A percentile compares a stretch with the other conserved stretches of the same genome.
Conservation (phyloP, 2,329 filamentous ascomycete species). For the Aspergillus sp. region DNA sequence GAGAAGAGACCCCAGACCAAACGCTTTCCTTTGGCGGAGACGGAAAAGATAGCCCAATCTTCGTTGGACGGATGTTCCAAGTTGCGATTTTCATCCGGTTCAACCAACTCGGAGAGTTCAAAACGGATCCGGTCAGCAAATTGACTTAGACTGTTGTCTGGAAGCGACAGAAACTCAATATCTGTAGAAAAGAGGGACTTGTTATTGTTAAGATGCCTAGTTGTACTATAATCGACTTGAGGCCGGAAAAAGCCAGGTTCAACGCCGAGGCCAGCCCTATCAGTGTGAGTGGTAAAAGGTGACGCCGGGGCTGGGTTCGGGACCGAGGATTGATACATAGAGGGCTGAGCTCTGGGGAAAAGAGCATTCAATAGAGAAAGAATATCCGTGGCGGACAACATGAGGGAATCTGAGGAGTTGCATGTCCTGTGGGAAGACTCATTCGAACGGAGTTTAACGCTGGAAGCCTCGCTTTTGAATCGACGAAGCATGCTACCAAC, state of each 20-base stretch:
- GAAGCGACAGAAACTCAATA: constrained; percentile 17
- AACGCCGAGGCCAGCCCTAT: constrained; percentile 13
- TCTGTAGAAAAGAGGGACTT: constrained; percentile 26
- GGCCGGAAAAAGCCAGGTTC: constrained; percentile 29
- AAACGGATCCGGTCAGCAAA: constrained; percentile 35
- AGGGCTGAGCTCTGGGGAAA: constrained; percentile 49
- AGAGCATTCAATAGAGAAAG: constrained; percentile 73
- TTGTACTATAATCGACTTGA: constrained; percentile 16
- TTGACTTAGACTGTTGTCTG: constrained; percentile 20
- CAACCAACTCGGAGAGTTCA: constrained; percentile 32
- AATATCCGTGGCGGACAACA: constrained; percentile 71
- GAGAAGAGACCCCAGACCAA: constrained; percentile 58
- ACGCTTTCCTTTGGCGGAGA: constrained; percentile 62
- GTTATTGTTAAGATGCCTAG: constrained; percentile 16
- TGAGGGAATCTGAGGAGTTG: constrained; percentile 54
- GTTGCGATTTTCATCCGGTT: constrained; percentile 31
- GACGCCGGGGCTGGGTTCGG: constrained; percentile 18
- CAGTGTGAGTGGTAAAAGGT: constrained; percentile 12
- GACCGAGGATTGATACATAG: constrained; percentile 21
- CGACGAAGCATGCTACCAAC: constrained; percentile 33
- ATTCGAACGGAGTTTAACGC: constrained; percentile 1
- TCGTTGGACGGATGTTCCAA: constrained; percentile 72
- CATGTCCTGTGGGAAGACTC: constrained; percentile 41
- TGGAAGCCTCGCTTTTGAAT: constrained; percentile 12
- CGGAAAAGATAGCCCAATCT: constrained; percentile 72